Evolutionary conservation across 495 filamentous ascomycete genomes (phyloP), one percentile per base, ranked within the genome.

Genomic region (Penicillium robsamsonii): DNA sequence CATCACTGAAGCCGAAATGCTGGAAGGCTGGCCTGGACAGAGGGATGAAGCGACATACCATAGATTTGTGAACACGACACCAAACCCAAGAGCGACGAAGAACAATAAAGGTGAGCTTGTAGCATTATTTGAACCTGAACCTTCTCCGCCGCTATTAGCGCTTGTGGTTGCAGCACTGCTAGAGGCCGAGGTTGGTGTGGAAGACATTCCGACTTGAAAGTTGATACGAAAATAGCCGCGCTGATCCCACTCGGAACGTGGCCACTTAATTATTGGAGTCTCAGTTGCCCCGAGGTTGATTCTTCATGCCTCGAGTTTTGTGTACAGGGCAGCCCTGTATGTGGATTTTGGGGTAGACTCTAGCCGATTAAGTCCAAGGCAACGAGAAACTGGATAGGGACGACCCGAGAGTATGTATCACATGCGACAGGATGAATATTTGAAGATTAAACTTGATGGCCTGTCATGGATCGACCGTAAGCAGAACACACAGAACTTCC

Each of bases 51-150:
- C 31, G 12, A 68, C 76, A 58, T 81, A 97, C 94, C 94, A 99
- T 75, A 99, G 73, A 72, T 97, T 99, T 35, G 94, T 99, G 67
- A 99, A 99, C 20, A 99, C 94, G 24, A 99, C 95, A 54, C 94
- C 94, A 68, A 99, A 99, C 7, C 94, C 94, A 50, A 99, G 77
- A 10, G 95, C 94, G 29, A 98, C 94, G 70, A 98, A 97, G 70
- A 98, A 98, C 3, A 98, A 80, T 46, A 99, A 73, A 22, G 94
- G 95, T 8, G 90, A 95, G 61, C 84, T 94, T n/a, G 89, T 91
- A 38, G 66, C 56, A 50, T 49, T 57, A 30, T 40, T 61, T 12
- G 61, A 61, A 31, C 60, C 54, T 5, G 43, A 43, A 12, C 25
- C 20, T 5, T 46, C 41, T 27, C 29, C 51, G 35, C 49, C 46